A percentile compares a stretch with the other conserved stretches of the same genome.
phyloP scores from a whole-genome alignment of 768 basidiomycete species.

The Suillus variegatus region DNA sequence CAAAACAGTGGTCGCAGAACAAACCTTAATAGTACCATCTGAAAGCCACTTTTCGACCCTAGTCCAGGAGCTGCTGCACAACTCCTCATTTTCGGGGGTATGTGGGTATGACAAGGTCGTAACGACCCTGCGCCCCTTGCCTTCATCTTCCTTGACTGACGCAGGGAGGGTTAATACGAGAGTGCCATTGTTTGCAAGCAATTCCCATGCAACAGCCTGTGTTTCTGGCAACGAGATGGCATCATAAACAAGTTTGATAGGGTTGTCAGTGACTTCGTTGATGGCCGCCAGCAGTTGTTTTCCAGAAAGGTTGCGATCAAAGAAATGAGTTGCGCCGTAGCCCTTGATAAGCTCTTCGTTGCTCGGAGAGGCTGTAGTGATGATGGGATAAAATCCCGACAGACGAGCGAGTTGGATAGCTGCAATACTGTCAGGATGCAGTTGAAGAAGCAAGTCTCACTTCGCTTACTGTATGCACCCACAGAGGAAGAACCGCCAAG shows the following conservation, averaged over 20 bases:
- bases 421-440: constrained; percentile 10
- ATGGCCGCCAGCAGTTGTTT: constrained; percentile 19
- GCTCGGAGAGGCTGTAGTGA: constrained; percentile 38
- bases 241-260: constrained; percentile 31
- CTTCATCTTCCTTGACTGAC: constrained; percentile 25
- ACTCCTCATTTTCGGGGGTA: constrained; percentile 16
- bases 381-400: constrained; percentile 44
- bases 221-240: constrained; percentile 35
- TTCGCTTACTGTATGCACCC: constrained; percentile 44
- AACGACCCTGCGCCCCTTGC: constrained; percentile 20
- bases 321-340: constrained; percentile 42
- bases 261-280: constrained; percentile 28
- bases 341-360: constrained; percentile 33
- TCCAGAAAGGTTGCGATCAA: constrained; percentile 32
- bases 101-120: constrained; percentile 26
- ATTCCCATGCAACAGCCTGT: constrained; percentile 33
- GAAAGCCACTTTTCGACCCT: constrained; percentile 26
- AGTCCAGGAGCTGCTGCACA: constrained; percentile 23
- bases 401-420: constrained; percentile 42
- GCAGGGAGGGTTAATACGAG: constrained; percentile 31
- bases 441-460: constrained; percentile 7
- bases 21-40: constrained; percentile 29
- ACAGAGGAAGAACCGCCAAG: constrained; percentile 50
- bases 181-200: constrained; percentile 34
- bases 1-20: neutral